Evolutionary conservation across 768 basidiomycete species (phyloP).

Genomic region (Tricholoma matsutake): DNA sequence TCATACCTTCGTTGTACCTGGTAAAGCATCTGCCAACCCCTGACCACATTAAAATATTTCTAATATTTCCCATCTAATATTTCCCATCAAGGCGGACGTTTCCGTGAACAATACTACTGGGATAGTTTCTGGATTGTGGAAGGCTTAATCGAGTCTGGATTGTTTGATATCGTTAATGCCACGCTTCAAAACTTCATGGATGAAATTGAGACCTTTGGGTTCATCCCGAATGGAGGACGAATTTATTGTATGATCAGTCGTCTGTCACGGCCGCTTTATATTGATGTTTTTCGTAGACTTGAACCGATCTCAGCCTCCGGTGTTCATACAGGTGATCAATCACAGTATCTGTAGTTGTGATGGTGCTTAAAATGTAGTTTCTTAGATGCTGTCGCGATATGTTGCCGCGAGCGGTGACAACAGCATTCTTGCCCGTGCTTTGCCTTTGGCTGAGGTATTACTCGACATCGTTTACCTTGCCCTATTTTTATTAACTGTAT

Average conservation of each 20-base stretch:
- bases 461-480: neutral
- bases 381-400: conserved; percentile 87
- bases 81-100: conserved; percentile 51
- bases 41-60: neutral
- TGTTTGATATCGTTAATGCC: conserved; percentile 68
- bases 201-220: conserved; percentile 77
- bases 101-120: conserved; percentile 79
- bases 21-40: conserved; percentile 34
- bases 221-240: conserved; percentile 92
- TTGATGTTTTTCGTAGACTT: conserved; percentile 47
- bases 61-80: neutral
- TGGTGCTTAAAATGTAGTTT: neutral
- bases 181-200: conserved; percentile 96
- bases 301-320: conserved; percentile 88
- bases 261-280: neutral
- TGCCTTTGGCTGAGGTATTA: conserved; percentile 79
- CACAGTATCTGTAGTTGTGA: neutral
- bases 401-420: conserved; percentile 68
- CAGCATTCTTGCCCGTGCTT: conserved; percentile 69
- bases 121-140: conserved; percentile 84
- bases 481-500: neutral
- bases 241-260: conserved; percentile 65
- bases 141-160: conserved; percentile 78
- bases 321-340: conserved; percentile 70
- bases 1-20: conserved; percentile 88